Evolutionary conservation across 2,329 filamentous ascomycete species (phyloP).

Genomic region (Xylogone sp.): DNA sequence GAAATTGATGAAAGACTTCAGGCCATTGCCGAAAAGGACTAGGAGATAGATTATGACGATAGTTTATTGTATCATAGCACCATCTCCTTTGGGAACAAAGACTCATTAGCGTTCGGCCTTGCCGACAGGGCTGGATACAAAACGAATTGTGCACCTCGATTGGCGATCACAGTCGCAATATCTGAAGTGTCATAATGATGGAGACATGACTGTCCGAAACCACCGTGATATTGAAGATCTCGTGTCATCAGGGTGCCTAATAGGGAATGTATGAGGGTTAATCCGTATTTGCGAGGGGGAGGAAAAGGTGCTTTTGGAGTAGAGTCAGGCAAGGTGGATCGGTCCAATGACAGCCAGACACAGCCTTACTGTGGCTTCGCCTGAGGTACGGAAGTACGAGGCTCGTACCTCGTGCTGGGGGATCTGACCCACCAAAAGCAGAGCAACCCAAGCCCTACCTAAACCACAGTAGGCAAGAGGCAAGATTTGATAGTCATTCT

Average conservation of each 20-base stretch:
- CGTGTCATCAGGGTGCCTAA: constrained; percentile 11
- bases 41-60: constrained; percentile 31
- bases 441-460: not conserved
- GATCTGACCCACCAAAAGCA: constrained; percentile 6
- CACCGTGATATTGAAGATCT: constrained; percentile 13
- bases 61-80: not conserved
- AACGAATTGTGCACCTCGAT: constrained; percentile 6
- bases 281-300: no score
- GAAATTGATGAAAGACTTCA: constrained; percentile 98
- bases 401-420: not conserved
- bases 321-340: not conserved
- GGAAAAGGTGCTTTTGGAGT: not conserved
- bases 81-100: not conserved
- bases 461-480: not conserved
- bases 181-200: constrained; percentile 17
- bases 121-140: constrained; percentile 12
- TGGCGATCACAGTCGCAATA: constrained; percentile 1
- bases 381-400: constrained; percentile 8
- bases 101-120: constrained; percentile 18
- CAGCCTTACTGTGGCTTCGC: constrained; percentile 22
- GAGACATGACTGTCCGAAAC: constrained; percentile 14
- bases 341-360: constrained; percentile 3
- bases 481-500: no score
- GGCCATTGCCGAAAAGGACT: constrained; percentile 98
- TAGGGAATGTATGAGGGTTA: no score